These are phyloP conservation scores for Neurospora tetrasperma DNA, from an alignment of 495 filamentous ascomycete genomes.

Conservation along the genomic window DNA sequence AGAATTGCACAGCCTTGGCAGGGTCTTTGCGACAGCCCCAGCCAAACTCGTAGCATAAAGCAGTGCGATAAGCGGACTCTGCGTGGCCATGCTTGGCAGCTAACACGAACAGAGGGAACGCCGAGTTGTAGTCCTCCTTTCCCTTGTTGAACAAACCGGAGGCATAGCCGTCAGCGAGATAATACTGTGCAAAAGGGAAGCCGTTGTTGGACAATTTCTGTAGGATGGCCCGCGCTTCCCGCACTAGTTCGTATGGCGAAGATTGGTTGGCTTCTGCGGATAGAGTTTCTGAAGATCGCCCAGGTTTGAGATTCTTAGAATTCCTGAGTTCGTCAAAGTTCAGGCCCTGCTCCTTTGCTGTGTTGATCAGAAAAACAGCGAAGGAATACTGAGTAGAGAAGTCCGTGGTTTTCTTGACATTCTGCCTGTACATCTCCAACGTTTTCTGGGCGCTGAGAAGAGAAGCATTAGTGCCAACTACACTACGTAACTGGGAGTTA, in stretches of 20 bases:
- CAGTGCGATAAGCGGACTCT: slow-evolving; percentile 88
- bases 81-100: slow-evolving; percentile 97
- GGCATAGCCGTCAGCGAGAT: slow-evolving; percentile 85
- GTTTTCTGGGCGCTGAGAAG: slow-evolving; percentile 83
- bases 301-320: slow-evolving; percentile 33
- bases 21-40: slow-evolving; percentile 89
- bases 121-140: slow-evolving; percentile 78
- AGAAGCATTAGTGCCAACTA: slow-evolving; percentile 81
- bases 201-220: slow-evolving; percentile 75
- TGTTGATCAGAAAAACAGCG: slow-evolving; percentile 82
- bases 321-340: slow-evolving; percentile 27
- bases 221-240: slow-evolving; percentile 83
- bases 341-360: slow-evolving; percentile 58
- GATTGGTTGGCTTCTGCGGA: slow-evolving; percentile 35
- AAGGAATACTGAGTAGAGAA: slow-evolving; percentile 86
- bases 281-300: slow-evolving; percentile 27
- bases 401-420: slow-evolving; percentile 93
- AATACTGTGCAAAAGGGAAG: slow-evolving; percentile 96
- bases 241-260: slow-evolving; percentile 56
- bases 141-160: slow-evolving; percentile 92
- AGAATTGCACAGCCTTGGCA: slow-evolving; percentile 85
- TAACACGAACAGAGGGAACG: slow-evolving; percentile 83
- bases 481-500: slow-evolving; percentile 62
- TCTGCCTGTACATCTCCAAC: slow-evolving; percentile 92
- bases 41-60: slow-evolving; percentile 93